Evolutionary conservation across 2,329 filamentous ascomycete species (phyloP).

Genomic region (Aspergillus pseudonomiae): DNA sequence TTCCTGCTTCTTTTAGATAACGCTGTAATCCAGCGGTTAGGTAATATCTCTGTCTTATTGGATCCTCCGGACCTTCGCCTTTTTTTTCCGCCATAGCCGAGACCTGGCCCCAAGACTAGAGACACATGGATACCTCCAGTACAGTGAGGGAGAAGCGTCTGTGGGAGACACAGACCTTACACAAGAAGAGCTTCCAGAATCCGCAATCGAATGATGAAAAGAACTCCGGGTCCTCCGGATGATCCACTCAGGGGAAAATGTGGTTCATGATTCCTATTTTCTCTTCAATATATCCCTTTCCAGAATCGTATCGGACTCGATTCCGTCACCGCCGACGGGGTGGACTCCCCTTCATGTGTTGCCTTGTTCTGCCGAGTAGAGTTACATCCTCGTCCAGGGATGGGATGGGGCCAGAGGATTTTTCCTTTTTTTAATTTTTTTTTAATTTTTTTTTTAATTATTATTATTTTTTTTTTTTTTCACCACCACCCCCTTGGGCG

Average conservation of each 20-base stretch:
- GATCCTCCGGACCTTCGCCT: not conserved
- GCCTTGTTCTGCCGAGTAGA: conserved; percentile 1
- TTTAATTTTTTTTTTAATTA: not conserved
- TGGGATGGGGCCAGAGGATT: not conserved
- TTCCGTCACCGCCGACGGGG: not conserved
- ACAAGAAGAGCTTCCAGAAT: conserved; percentile 3
- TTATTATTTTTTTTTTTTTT: not conserved
- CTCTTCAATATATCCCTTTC: not conserved
- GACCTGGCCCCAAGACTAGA: not conserved
- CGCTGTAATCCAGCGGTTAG: not conserved
- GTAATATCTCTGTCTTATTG: not conserved
- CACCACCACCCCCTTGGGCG: not conserved
- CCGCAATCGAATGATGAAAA: not conserved
- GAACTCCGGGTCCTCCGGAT: not conserved
- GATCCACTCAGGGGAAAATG: not conserved
- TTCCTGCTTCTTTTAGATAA: conserved; percentile 5
- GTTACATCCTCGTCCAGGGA: conserved; percentile 1
- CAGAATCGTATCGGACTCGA: conserved; percentile 1
- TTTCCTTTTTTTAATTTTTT: not conserved
- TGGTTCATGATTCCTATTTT: not conserved
- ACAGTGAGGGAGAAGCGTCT: not conserved
- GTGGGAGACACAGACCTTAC: not conserved
- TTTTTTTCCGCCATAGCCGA: not conserved
- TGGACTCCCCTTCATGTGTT: not conserved
- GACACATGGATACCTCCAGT: not conserved